Percentiles rank a stretch among this genome's conserved stretches.
Evolutionary conservation across 2,329 filamentous ascomycete species (phyloP).

Genomic region (Thelonectria rubi): DNA sequence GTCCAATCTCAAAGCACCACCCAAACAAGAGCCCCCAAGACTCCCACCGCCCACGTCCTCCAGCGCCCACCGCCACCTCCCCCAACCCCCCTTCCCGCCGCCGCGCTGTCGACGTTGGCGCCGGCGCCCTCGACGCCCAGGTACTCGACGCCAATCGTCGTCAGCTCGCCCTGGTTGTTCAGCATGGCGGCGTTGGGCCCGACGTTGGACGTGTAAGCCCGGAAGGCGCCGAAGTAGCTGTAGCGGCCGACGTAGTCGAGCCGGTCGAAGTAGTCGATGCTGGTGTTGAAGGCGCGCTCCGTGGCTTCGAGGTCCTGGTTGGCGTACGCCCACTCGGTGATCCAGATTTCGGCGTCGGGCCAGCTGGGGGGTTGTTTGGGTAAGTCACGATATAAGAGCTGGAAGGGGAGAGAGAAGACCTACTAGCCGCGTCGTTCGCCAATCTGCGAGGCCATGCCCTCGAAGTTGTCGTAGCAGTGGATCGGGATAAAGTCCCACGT

Average conservation of each 20-base stretch:
- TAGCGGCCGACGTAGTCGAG: slow-evolving; percentile 69
- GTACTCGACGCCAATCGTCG: slow-evolving; percentile 81
- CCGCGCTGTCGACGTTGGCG: slow-evolving; percentile 48
- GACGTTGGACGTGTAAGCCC: slow-evolving; percentile 74
- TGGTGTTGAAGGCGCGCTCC: slow-evolving; percentile 74
- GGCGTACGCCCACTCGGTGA: slow-evolving; percentile 78
- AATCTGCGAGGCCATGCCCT: slow-evolving; percentile 72
- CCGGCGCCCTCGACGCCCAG: slow-evolving; percentile 65
- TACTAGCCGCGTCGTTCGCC: slow-evolving; percentile 57
- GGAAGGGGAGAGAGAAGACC: slow-evolving; percentile 27
- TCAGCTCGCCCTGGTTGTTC: slow-evolving; percentile 72
- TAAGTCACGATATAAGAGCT: rapidly evolving
- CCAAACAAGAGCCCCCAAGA: slow-evolving; percentile 5
- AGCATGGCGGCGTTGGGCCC: slow-evolving; percentile 78
- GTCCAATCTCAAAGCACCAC: background rate
- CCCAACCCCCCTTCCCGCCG: slow-evolving; percentile 16
- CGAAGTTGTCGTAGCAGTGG: slow-evolving; percentile 76
- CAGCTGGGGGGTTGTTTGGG: slow-evolving; percentile 53
- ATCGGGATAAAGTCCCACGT: slow-evolving; percentile 71
- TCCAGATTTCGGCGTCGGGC: slow-evolving; percentile 73
- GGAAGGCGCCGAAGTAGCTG: slow-evolving; percentile 80
- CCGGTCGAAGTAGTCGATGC: slow-evolving; percentile 71
- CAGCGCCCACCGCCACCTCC: slow-evolving; percentile 3
- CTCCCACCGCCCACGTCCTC: slow-evolving; percentile 13
- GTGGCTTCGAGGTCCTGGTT: slow-evolving; percentile 65